Base-by-base conservation (phyloP, 768 basidiomycete species). In the Lentinula boryana region DNA sequence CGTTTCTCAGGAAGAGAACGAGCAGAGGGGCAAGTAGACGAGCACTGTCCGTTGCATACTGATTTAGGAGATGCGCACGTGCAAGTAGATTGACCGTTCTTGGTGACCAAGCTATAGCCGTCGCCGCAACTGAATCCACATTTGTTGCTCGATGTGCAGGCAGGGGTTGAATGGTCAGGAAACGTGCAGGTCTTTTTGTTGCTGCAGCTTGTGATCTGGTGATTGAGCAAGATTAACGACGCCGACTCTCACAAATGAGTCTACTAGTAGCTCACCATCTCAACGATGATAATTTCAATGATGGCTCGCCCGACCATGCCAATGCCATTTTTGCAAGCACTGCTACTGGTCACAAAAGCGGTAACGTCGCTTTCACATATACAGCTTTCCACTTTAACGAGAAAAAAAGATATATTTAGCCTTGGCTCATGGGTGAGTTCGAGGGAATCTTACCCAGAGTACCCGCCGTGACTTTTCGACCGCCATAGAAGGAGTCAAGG, bases 1-100 rank as follows among this genome's bases (percentile, higher is more conserved):
- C 38, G 41, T 31, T 66, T 64, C 1, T 35, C 41, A 10, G 50
- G 50, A 16, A 41, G 35, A 35, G 52, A 27, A 18, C 33, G 32
- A 31, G 5, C 23, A 41, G 63, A 58, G 13, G 63, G 65, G 54
- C 62, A 65, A 16, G 60, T 9, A 21, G 27, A 8, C 38, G 66
- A 64, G 62, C 74, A 77, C 31, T 63, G 9, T 48, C 70, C 72
- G 59, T 74, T 73, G 66, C 75, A 76, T 27, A 69, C 62, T n/a
- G 57, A 63, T n/a, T 57, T 56, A 1, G 71, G 71, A 3, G 59
- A 7, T 2, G 41, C 15, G 64, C 75, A 76, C n/a, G 64, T 57
- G 62, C 75, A 75, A 9, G 60, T 12, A 2, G 33, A 23, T 7
- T 49, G 18, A 27, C 56, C 56, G 32, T 57, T 44, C 41, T 57